Evolutionary conservation across 192 early-diverging fungal genomes (phyloP), one percentile per base, ranked within the genome.

Genomic region (Podila clonocystis): DNA sequence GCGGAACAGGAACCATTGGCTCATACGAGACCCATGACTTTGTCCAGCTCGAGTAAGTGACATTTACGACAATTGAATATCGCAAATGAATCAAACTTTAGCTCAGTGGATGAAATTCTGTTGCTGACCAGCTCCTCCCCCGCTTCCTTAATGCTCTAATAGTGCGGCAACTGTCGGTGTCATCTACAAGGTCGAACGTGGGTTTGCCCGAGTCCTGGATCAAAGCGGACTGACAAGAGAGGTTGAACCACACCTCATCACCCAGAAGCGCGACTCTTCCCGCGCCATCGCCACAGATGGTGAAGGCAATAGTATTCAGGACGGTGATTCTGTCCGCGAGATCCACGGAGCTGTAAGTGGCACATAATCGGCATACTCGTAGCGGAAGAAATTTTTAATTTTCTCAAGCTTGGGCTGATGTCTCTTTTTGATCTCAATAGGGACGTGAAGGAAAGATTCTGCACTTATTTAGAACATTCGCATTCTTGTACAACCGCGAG

Each of bases 21-120:
- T 89, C 91, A 28, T 94, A 93, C 74, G 96, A 97, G 63, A 87
- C 95, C 24, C 91, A 97, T 59, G 97, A 99, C 69, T 86, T 97
- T 33, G 96, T 98, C 20, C 88, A 92, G 67, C 84, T 97, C 28
- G 90, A 91, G 87, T 91, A 80, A 79, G 87, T 84, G 24, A 67
- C 19, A 61, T 34, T 30, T 22, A 9, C n/a, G 0, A 28, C 24
- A 9, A 13, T 41, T 48, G 34, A 11, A 36, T 36, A 36, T 11
- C 9, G 3, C 34, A 36, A 36, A 1, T 36, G 4, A 9, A 36
- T 4, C 34, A 36, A 31, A 31, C 9, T 8, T 45, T 45, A 15
- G 11, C 34, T 6, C 4, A 36, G 13, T 17, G 41, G 13, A 12
- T 45, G 41, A 15, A 45, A 45, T 15, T 45, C 13, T 12, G 13